Conservation (phyloP, 768 basidiomycete genomes). For the Kwoniella dendrophila region DNA sequence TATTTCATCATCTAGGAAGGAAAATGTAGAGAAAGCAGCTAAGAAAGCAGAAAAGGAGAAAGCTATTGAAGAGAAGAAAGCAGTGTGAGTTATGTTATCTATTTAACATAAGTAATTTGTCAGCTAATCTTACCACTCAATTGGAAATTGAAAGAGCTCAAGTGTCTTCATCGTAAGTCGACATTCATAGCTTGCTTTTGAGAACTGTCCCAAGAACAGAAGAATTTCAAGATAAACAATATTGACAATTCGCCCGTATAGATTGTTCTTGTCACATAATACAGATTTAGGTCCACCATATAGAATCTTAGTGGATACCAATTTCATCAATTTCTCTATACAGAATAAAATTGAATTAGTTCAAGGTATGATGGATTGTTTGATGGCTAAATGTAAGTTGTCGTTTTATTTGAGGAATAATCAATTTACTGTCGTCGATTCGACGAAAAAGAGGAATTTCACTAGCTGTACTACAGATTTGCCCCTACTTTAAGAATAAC, state of each 20-base stretch:
- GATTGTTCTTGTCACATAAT: slow-evolving; percentile 92
- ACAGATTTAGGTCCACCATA: slow-evolving; percentile 95
- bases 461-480: no score
- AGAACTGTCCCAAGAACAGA: no score
- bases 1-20: slow-evolving; percentile 66
- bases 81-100: slow-evolving; percentile 63
- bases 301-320: slow-evolving; percentile 95
- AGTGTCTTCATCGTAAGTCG: slow-evolving; percentile 46
- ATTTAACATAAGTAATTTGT: slow-evolving; percentile 60
- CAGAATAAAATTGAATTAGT: slow-evolving; percentile 97
- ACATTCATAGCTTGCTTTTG: no score
- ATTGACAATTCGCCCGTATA: slow-evolving; percentile 58
- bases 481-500: no score
- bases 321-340: slow-evolving; percentile 97
- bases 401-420: background rate
- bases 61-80: slow-evolving; percentile 51
- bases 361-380: slow-evolving; percentile 99
- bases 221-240: background rate
- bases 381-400: slow-evolving; percentile 89
- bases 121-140: slow-evolving; percentile 53
- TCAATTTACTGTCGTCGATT: no score
- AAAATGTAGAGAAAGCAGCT: slow-evolving; percentile 86
- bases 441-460: no score
- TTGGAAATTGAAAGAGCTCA: slow-evolving; percentile 34
- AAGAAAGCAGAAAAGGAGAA: slow-evolving; percentile 60